These are phyloP conservation scores for Lecanoromycetidae sp. DNA, from an alignment of 2,329 filamentous ascomycete genomes.

Conservation along the genomic window DNA sequence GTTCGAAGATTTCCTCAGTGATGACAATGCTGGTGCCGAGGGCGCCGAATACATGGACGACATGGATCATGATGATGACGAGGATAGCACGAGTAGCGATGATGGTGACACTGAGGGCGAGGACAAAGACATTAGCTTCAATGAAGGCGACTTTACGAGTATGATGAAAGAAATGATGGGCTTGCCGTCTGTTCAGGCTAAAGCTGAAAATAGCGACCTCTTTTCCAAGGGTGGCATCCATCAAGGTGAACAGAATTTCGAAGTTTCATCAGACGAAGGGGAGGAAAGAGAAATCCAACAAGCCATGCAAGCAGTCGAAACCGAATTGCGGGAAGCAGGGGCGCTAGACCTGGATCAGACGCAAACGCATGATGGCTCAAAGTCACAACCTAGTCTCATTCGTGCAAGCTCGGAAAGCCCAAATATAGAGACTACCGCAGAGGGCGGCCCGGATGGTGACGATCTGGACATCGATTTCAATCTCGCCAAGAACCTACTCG, in stretches of 20 bases:
- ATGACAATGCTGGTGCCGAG: conserved; percentile 68
- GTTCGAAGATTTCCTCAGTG: conserved; percentile 86
- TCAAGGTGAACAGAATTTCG: conserved; percentile 37
- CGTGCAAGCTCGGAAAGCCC: background rate
- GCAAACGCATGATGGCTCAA: conserved; percentile 16
- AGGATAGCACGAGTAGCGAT: conserved; percentile 39
- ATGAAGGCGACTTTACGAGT: conserved; percentile 69
- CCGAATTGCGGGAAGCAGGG: conserved; percentile 35
- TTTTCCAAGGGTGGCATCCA: conserved; percentile 20
- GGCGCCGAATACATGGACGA: conserved; percentile 59
- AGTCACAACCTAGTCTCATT: background rate
- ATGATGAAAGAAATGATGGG: conserved; percentile 95
- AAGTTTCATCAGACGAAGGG: conserved; percentile 31
- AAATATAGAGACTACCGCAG: conserved; percentile 20
- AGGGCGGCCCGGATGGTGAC: conserved; percentile 18
- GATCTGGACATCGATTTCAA: conserved; percentile 57
- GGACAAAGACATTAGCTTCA: conserved; percentile 64
- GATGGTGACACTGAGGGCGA: conserved; percentile 45
- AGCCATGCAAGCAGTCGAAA: conserved; percentile 35
- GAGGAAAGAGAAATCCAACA: conserved; percentile 47
- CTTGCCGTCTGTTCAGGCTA: conserved; percentile 25
- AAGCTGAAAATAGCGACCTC: background rate
- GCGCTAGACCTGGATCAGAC: conserved; percentile 30
- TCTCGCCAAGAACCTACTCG: conserved; percentile 76
- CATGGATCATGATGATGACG: conserved; percentile 54